Base-by-base conservation (phyloP, 1,284 basidiomycete genomes). In the Leccinum pachyderme region DNA sequence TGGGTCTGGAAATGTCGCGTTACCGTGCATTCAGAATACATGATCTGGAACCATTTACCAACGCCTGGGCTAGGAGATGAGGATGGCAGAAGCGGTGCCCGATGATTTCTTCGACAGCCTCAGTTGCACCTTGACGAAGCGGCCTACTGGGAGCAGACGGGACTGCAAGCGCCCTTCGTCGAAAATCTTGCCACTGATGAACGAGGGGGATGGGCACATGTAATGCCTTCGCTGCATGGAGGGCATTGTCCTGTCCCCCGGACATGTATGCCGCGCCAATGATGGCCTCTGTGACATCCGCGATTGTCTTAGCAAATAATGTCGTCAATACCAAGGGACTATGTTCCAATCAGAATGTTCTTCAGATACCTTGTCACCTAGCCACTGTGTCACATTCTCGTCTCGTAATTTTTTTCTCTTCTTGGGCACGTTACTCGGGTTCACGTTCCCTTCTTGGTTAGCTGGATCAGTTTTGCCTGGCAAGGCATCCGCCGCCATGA, bases 211-310 rank as follows among this genome's bases (percentile, higher is more conserved):
- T 72, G 2, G 83, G 82, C 39, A 92, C 72, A 51, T 79, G 77
- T 60, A 93, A 72, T 18, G 78, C 76, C 65, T 87, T 88, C 44
- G 80, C 78, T 13, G 78, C 81, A 59, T 77, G 77, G 41, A 92
- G 75, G 12, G 84, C 89, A 9, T 73, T 68, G 54, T 88, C 83
- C 51, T 77, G 75, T 46, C 87, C 91, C 7, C 83, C 84, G 25
- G 82, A 81, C 39, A 89, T 73, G 65, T 85, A 91, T 5, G 86
- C 89, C 5, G 91, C 90, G 22, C 87, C 91, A 41, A 93, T 81
- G 53, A 93, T 82, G 3, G 89, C 88, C 69, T 93, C 91, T 13
- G 82, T 81, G 45, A 91, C 87, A 70, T 93, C 91, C 49, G 90
- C 89, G 33, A 91, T 76, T n/a, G 82, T 81, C 89, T 91, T 60